These are phyloP conservation scores for Euptelea pleiosperma DNA, from an alignment of 164 flowering plant species.

Conservation along the genomic window DNA sequence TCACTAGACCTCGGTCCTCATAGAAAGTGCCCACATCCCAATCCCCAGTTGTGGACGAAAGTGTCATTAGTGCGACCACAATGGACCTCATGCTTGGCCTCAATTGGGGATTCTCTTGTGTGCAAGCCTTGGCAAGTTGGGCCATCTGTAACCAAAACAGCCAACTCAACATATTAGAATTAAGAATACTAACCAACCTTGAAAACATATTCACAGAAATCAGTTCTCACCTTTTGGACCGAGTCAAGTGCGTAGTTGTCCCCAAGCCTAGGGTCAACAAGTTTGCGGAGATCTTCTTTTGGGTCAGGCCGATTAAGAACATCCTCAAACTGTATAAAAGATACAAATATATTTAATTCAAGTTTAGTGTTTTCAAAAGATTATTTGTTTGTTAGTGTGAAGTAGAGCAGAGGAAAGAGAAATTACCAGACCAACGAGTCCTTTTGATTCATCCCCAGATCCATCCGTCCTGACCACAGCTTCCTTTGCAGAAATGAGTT, in stretches of 20 bases:
- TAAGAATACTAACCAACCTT: neutral
- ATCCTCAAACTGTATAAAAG: constrained; percentile 66
- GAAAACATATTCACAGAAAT: neutral
- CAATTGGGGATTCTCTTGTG: constrained; percentile 67
- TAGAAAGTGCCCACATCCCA: constrained; percentile 82
- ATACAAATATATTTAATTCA: neutral
- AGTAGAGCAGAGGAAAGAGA: neutral
- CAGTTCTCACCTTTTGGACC: constrained; percentile 48
- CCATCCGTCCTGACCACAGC: constrained; percentile 58
- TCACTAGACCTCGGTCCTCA: constrained; percentile 59
- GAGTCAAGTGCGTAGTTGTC: constrained; percentile 70
- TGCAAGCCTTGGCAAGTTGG: constrained; percentile 76
- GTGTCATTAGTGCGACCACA: constrained; percentile 84
- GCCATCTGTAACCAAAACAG: constrained; percentile 44
- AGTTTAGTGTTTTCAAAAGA: neutral
- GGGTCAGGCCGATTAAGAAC: constrained; percentile 51
- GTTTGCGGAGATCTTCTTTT: constrained; percentile 44
- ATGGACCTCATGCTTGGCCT: constrained; percentile 88
- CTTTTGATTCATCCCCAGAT: constrained; percentile 50
- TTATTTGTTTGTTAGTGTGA: neutral
- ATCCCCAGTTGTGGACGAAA: constrained; percentile 72
- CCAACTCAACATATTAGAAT: neutral
- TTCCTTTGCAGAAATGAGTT: constrained; percentile 82
- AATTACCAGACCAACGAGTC: constrained; percentile 70
- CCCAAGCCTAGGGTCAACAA: constrained; percentile 76